Evolutionary conservation across 306 rosid species (phyloP).

Genomic region (Prunus davidiana): DNA sequence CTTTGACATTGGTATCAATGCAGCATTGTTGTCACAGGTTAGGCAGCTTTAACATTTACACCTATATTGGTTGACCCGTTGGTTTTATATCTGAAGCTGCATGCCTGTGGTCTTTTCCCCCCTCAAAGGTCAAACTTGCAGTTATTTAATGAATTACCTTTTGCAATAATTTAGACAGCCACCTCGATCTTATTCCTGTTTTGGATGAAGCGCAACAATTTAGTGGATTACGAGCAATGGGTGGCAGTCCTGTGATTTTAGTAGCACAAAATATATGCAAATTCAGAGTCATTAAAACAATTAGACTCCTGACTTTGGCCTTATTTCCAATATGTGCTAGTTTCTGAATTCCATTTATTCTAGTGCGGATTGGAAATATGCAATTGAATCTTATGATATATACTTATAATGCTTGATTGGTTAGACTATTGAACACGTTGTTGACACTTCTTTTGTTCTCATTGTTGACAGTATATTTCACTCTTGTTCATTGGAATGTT

Average conservation of each 20-base stretch:
- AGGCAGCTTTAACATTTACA: constrained; percentile 17
- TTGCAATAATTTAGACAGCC: not conserved
- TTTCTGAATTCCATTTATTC: not conserved
- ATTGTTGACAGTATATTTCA: constrained; percentile 74
- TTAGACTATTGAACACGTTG: not conserved
- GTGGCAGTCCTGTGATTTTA: not conserved
- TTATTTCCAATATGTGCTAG: not conserved
- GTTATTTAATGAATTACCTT: not conserved
- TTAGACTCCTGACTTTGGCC: not conserved
- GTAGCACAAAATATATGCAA: not conserved
- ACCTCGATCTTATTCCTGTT: not conserved
- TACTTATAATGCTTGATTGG: not conserved
- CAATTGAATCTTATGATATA: constrained; percentile 3
- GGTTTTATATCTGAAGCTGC: not conserved
- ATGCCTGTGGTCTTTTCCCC: not conserved
- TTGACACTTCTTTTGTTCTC: constrained; percentile 13
- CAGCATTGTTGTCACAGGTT: constrained; percentile 93
- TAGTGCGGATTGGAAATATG: not conserved
- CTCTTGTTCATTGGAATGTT: constrained; percentile 87
- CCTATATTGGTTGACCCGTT: not conserved
- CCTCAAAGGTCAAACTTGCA: not conserved
- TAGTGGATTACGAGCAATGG: not conserved
- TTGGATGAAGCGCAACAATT: not conserved
- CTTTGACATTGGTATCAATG: constrained; percentile 95
- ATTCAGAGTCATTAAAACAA: not conserved